These are phyloP conservation scores for Rhodotorula sp. DNA, from an alignment of 1,284 basidiomycete genomes.

Conservation along the genomic window DNA sequence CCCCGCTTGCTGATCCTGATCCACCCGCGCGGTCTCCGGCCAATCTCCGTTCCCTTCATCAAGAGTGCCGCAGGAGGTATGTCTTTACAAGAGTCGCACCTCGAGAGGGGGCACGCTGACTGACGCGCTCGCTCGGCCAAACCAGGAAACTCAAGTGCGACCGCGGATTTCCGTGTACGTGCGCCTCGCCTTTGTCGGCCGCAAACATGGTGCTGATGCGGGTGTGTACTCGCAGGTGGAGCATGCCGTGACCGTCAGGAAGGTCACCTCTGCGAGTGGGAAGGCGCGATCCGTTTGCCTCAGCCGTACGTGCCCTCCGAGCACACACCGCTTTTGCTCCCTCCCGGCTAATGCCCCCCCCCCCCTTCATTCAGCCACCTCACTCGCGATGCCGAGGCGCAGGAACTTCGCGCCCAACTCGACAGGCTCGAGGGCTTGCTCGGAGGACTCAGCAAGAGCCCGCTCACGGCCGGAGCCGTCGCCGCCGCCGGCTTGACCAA, in stretches of 20 bases:
- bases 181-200: background rate
- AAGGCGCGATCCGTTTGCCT: conserved; percentile 32
- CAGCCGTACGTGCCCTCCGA: conserved; percentile 11
- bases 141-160: conserved; percentile 29
- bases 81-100: too few species aligned
- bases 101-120: background rate
- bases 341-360: background rate
- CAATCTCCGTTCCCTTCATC: too few species aligned
- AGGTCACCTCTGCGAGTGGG: conserved; percentile 40
- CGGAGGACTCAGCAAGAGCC: conserved; percentile 5
- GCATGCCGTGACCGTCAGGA: conserved; percentile 37
- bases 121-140: too few species aligned
- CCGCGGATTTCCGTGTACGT: conserved; percentile 28
- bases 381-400: conserved; percentile 37
- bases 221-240: conserved; percentile 3
- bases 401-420: conserved; percentile 33
- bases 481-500: background rate
- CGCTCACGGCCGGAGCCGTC: background rate
- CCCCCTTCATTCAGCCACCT: conserved; percentile 9
- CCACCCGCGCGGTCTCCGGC: background rate
- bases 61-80: conserved; percentile 7
- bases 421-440: conserved; percentile 37
- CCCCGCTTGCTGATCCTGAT: background rate
- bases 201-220: background rate
- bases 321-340: too few species aligned